Base-by-base conservation (phyloP, 148 eudicot species). In the Polygonum maritimum region DNA sequence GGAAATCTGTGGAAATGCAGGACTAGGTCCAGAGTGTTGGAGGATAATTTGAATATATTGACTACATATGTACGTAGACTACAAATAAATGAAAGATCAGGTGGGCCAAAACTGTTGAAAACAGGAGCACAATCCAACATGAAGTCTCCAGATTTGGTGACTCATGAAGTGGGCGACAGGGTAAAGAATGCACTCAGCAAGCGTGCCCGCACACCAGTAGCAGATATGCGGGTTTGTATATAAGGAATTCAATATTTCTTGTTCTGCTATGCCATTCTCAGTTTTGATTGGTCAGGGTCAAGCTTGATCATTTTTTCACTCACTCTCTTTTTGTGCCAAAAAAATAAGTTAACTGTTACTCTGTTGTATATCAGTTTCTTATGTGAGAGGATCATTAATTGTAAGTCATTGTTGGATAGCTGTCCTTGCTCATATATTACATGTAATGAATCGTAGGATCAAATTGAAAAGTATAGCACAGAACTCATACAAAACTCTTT, bases 151-250 rank as follows among this genome's bases (percentile, higher is more conserved):
- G 97, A 93, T 65, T 52, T 81, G 69, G 84, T 83, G 48, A 74
- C 83, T 19, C 94, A 88, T 65, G 88, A 83, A 77, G 71, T 84
- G 75, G 94, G 88, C 74, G 97, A 91, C 19, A 84, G 90, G 82
- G 77, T 86, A 77, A 93, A 89, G 85, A 89, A 80, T 83, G 85
- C 72, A 81, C 88, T 79, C 47, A 91, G 85, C 84, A 93, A 88
- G 87, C 94, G 98, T 73, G 82, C 84, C 49, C 94, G 98, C 71
- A 89, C 98, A 71, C 89, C 98, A 69, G 80, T 89, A 77, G 89
- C 91, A 70, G 97, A 93, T 75, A 71, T 83, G 78, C 88, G 88
- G 98, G 98, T 93, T 79, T 74, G 92, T 82, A 73, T 47, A 60
- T 10, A 78, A 63, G 21, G 55, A 63, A 45, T 76, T 67, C 16